Base-by-base conservation (phyloP, 1,284 basidiomycete genomes). In the Cryptococcus sp. region DNA sequence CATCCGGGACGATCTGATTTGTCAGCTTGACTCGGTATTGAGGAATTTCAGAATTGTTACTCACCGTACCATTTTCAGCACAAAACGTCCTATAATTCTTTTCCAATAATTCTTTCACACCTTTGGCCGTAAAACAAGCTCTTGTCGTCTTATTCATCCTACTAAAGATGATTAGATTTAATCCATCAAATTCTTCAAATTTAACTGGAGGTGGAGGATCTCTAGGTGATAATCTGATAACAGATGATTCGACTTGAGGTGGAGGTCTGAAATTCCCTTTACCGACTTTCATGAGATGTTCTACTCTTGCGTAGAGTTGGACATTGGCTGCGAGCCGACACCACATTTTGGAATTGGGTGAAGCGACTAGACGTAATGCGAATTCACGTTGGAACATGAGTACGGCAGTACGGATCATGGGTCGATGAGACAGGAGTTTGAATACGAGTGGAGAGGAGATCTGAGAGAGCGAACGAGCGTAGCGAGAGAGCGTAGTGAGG, bases 321-420 rank as follows among this genome's bases (percentile, higher is more conserved):
- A 97, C 96, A 73, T 99, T 98, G 36, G 92, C 95, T 5, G 89
- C 91, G 32, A 99, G 80, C 46, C 95, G 84, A 53, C 93, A 97
- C 96, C 96, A 99, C 5, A 97, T 80, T 32, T 86, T 81, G 7
- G 89, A 87, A 2, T 86, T 87, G 0, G 96, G 92, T 33, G 84
- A 81, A 3, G 95, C 96, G 44, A 92, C 86, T 11, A 99, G 83
- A 2, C 96, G 88, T 57, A 95, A 81, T 0, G 96, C 95, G 70
- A 98, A 98, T 75, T 98, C 95, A 55, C 93, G 88, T 78, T 98
- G 95, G 80, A 98, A 98, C 95, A 98, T 98, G 79, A 98, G 89
- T 61, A 98, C 93, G 33, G 92, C 91, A 60, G 89, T 86, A 36
- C 95, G 89, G 74, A 90, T 93, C 49, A 97, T 82, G 0, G 95